Base-by-base conservation (phyloP, 2,329 filamentous ascomycete species). In the Fusarium domesticum region DNA sequence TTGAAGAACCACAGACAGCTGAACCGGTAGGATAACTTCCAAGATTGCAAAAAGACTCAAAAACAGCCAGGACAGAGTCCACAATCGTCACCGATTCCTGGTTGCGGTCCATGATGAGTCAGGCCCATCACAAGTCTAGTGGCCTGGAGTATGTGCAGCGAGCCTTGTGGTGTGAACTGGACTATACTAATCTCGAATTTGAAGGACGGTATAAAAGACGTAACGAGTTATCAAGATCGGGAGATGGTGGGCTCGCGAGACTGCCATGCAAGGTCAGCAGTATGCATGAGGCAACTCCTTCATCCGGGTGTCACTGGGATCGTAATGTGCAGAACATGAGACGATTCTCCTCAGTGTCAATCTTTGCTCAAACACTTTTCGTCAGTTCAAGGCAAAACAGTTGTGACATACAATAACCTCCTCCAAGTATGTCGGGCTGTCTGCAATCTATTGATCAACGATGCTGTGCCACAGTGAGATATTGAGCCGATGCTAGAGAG, bases 401-500 rank as follows among this genome's bases (percentile, higher is more conserved):
- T 5, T 17, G 7, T 12, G 6, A 16, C 5, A 14, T 19, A n/a
- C 19, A 18, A 2, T 0, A 2, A 3, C 10, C 1, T 0, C 1
- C 12, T 15, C 3, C 10, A 3, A 4, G 1, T 0, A 61, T 61
- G 59, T 61, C 59, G 1, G 53, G 59, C 0, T 33, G 57, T 63
- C 6, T 66, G 55, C 25, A 51, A 65, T 16, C 59, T 59, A 8
- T 54, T 68, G 0, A 54, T 67, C 3, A 42, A 39, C 0, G 61
- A 59, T 1, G 46, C 63, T 0, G 58, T 63, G 0, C 43, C 57
- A 0, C 48, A 43, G 0, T n/a, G 34, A 6, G 33, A 60, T 6
- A 54, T 67, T 1, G 56, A 64, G 5, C 19, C 42, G 5, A 62
- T 69, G 60, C 52, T 69, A 2, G 35, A 55, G 0, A 34, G 60